phyloP scores from a whole-genome alignment of 306 rosid genomes.

The Quercus parvula region DNA sequence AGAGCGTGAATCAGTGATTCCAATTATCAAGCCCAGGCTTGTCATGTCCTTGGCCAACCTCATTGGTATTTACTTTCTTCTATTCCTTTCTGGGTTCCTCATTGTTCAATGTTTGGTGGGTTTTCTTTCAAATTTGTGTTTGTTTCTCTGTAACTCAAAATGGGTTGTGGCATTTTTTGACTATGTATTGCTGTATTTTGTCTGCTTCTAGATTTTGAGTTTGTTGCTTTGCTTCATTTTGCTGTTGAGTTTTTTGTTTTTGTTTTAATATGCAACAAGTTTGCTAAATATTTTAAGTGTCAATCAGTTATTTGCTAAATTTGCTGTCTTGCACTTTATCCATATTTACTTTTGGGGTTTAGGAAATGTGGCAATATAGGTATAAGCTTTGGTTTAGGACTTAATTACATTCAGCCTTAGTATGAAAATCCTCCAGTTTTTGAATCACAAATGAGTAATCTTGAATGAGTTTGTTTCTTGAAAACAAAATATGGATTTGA shows the following conservation, averaged over 20 bases:
- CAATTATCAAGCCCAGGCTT: conserved; percentile 76
- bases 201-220: background rate
- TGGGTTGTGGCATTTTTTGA: background rate
- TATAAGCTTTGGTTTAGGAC: background rate
- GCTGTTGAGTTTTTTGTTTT: background rate
- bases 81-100: background rate
- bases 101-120: background rate
- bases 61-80: conserved; percentile 43
- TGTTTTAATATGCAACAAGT: background rate
- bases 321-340: background rate
- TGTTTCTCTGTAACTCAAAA: background rate
- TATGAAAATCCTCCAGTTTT: background rate
- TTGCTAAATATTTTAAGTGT: background rate
- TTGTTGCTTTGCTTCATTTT: background rate
- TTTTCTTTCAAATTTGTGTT: background rate
- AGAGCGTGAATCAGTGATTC: conserved; percentile 90
- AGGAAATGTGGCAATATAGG: conserved; percentile 1
- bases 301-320: background rate
- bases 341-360: background rate
- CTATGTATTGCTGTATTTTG: background rate
- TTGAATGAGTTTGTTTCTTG: background rate
- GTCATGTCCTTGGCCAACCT: conserved; percentile 82
- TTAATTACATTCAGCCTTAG: background rate
- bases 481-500: background rate
- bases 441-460: background rate